Evolutionary conservation across 805 yeast genomes (phyloP).

Genomic region (Candida patagonica): DNA sequence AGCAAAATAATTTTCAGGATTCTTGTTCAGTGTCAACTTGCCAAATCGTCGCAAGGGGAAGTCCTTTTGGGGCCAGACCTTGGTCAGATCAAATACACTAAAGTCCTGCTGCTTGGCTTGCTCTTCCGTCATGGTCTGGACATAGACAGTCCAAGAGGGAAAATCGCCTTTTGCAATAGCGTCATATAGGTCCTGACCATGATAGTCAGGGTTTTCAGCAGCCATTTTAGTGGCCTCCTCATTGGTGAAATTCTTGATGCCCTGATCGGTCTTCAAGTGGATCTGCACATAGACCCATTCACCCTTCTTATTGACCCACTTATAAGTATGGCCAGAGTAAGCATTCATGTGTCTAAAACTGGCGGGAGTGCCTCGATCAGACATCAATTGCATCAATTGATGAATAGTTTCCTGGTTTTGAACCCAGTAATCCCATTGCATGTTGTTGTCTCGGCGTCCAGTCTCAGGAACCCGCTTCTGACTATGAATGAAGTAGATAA

Average conservation of each 20-base stretch:
- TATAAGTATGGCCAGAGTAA: constrained; percentile 76
- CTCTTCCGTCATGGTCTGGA: constrained; percentile 79
- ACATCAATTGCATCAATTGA: constrained; percentile 63
- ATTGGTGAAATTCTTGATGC: constrained; percentile 34
- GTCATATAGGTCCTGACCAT: constrained; percentile 71
- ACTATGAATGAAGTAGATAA: constrained; percentile 82
- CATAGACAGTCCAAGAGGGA: constrained; percentile 80
- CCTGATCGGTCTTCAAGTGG: constrained; percentile 62
- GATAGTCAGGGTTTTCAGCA: constrained; percentile 64
- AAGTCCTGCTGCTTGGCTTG: constrained; percentile 68
- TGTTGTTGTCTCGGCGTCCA: constrained; percentile 67
- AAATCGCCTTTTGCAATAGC: constrained; percentile 66
- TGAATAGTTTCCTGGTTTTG: constrained; percentile 66
- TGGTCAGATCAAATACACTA: constrained; percentile 83
- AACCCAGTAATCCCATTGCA: constrained; percentile 79
- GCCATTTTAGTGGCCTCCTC: constrained; percentile 43
- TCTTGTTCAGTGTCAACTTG: constrained; percentile 66
- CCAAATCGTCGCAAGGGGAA: constrained; percentile 86
- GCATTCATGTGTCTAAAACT: constrained; percentile 73
- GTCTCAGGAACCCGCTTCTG: constrained; percentile 80
- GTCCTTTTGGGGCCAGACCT: constrained; percentile 83
- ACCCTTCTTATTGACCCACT: constrained; percentile 59
- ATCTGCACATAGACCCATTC: constrained; percentile 75
- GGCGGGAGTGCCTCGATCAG: constrained; percentile 78
- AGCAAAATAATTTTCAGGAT: constrained; percentile 80